phyloP scores from a whole-genome alignment of 1,284 basidiomycete species.

The Amylostereum areolatum region DNA sequence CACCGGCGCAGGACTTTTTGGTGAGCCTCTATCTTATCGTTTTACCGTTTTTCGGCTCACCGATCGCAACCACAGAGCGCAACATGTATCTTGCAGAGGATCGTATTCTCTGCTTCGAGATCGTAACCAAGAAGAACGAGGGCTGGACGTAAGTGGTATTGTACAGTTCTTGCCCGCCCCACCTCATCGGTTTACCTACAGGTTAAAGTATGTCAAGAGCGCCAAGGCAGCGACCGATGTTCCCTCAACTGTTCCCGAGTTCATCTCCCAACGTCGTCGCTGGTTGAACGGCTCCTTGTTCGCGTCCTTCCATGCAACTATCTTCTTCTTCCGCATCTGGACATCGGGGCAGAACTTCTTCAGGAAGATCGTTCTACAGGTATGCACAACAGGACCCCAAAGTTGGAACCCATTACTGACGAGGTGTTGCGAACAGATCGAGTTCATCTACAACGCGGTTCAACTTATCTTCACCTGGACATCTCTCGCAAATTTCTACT shows the following conservation, averaged over 20 bases:
- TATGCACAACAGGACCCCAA: neutral
- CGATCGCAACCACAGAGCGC: conserved; percentile 40
- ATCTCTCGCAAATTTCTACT: conserved; percentile 75
- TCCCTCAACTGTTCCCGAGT: conserved; percentile 78
- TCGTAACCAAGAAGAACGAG: conserved; percentile 87
- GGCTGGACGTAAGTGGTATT: conserved; percentile 63
- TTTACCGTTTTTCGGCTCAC: conserved; percentile 1
- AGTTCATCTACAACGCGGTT: conserved; percentile 79
- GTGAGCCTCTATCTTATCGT: conserved; percentile 19
- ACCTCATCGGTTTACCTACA: conserved; percentile 20
- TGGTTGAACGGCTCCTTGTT: conserved; percentile 90
- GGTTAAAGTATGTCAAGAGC: conserved; percentile 86
- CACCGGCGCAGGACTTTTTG: conserved; percentile 66
- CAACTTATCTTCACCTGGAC: conserved; percentile 85
- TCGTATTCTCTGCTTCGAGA: conserved; percentile 96
- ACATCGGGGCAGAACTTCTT: conserved; percentile 86
- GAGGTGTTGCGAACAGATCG: conserved; percentile 36
- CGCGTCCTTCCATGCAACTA: conserved; percentile 81
- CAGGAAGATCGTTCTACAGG: conserved; percentile 73
- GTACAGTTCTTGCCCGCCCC: conserved; percentile 3
- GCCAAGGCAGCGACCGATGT: conserved; percentile 89
- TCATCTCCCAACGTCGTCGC: conserved; percentile 86
- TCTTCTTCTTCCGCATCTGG: conserved; percentile 84
- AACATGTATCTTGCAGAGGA: conserved; percentile 94
- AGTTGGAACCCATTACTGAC: neutral